Evolutionary conservation across 2,329 filamentous ascomycete species (phyloP).

Genomic region (Colletotrichum cordylinicola): DNA sequence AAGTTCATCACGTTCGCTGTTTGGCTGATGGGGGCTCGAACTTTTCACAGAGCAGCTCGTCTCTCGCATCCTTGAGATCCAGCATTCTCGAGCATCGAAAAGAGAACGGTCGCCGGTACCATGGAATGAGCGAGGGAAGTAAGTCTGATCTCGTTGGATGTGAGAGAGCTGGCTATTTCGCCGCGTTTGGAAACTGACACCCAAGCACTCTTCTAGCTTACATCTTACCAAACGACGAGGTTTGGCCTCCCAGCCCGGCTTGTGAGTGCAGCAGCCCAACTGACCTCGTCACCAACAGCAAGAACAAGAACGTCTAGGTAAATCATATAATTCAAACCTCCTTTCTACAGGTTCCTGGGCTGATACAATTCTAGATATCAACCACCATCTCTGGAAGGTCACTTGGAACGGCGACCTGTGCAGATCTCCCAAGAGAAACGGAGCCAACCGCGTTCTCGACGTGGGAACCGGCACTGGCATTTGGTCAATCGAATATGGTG

Average conservation of each 20-base stretch:
- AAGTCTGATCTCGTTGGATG: neutral
- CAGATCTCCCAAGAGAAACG: conserved; percentile 26
- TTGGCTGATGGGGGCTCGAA: too few relatives aligned
- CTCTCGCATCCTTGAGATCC: conserved; percentile 1
- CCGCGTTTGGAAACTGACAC: too few relatives aligned
- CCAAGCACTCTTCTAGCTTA: conserved; percentile 24
- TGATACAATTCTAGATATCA: conserved; percentile 30
- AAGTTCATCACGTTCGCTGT: too few relatives aligned
- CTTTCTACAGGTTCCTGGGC: too few relatives aligned
- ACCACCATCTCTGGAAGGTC: conserved; percentile 38
- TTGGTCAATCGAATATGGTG: conserved; percentile 18
- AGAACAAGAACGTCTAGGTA: conserved; percentile 28
- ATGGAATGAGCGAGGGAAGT: conserved; percentile 28
- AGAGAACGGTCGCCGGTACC: conserved; percentile 21
- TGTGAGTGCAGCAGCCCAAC: neutral
- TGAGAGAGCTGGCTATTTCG: too few relatives aligned
- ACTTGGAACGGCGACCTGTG: conserved; percentile 35
- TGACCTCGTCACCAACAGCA: conserved; percentile 18
- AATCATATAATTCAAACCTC: neutral
- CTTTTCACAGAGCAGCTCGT: neutral
- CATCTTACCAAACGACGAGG: conserved; percentile 30
- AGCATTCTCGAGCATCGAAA: conserved; percentile 5
- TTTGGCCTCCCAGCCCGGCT: neutral
- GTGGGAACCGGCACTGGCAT: conserved; percentile 17
- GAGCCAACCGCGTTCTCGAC: conserved; percentile 26